Base-by-base conservation (phyloP, 2,329 filamentous ascomycete genomes). In the Rugonectria rugulosa region DNA sequence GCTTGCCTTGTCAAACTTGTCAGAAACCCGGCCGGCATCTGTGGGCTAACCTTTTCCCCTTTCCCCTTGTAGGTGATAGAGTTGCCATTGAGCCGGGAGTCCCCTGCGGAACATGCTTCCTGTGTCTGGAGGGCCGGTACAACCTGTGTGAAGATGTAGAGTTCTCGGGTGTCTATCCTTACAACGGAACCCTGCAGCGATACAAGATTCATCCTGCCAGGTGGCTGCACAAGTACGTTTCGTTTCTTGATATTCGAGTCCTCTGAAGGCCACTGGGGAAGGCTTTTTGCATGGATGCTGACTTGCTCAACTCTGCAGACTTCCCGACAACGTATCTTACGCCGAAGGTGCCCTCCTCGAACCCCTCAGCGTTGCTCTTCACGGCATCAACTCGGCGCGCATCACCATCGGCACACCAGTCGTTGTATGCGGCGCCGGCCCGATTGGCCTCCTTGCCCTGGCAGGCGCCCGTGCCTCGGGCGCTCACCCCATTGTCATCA, bases 21-120 rank as follows among this genome's bases (percentile, higher is more conserved):
- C n/a, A n/a, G n/a, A n/a, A n/a, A n/a, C n/a, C n/a, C n/a, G 14
- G 23, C n/a, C 8, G 8, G 8, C 24, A 37, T 19, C 17, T 10
- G n/a, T 36, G n/a, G 21, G 36, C 57, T 60, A 7, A 63, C 47
- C 29, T 14, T 11, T 6, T 3, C 26, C 2, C 47, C 29, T 14
- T 11, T 6, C 2, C 26, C 2, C 4, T 32, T 15, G n/a, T 37
- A 74, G 85, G 86, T 10, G 87, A 90, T 65, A 76, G 85, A 46
- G 86, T 90, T 9, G 87, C 87, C 4, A 73, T 90, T 14, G 87
- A 90, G 64, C 86, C 86, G 0, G 85, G 86, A 17, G 83, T 88
- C 1, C 84, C 87, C 0, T 90, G 88, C 64, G 79, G 78, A 10
- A 69, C 75, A 27, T 88, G 86, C 67, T 86, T 83, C 63, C 75